Conservation (phyloP, 2,329 filamentous ascomycete species). For the Huntiella bhutanensis region DNA sequence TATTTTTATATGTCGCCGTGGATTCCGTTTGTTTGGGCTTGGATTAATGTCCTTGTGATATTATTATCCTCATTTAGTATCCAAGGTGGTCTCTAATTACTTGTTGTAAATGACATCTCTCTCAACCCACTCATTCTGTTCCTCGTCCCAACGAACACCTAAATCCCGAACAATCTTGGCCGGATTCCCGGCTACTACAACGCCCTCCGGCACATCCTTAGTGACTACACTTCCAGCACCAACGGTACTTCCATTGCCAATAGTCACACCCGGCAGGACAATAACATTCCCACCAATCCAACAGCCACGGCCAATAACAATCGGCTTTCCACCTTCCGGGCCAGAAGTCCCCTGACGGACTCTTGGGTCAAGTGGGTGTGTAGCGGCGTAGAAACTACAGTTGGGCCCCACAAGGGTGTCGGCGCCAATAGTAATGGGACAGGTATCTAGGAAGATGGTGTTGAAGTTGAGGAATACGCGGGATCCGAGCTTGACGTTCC, state of each 20-base stretch:
- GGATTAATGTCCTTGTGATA: slow-evolving; percentile 65
- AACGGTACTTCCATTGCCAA: slow-evolving; percentile 54
- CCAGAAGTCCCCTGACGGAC: slow-evolving; percentile 56
- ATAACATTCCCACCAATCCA: slow-evolving; percentile 57
- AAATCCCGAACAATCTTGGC: slow-evolving; percentile 30
- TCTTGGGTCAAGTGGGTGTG: slow-evolving; percentile 58
- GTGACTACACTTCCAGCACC: slow-evolving; percentile 74
- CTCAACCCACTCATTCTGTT: slow-evolving; percentile 6
- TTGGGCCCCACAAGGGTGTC: slow-evolving; percentile 65
- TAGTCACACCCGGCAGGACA: slow-evolving; percentile 58
- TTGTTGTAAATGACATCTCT: not conserved
- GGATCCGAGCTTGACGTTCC: slow-evolving; percentile 49
- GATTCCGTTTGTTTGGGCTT: slow-evolving; percentile 78
- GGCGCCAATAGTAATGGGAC: slow-evolving; percentile 52
- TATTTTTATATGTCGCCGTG: slow-evolving; percentile 86
- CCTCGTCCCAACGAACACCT: not conserved
- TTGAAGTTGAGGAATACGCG: slow-evolving; percentile 60
- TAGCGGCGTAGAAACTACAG: slow-evolving; percentile 55
- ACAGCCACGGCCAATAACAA: slow-evolving; percentile 62
- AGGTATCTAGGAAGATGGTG: slow-evolving; percentile 60
- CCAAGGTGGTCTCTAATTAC: slow-evolving; percentile 56
- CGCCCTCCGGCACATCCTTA: slow-evolving; percentile 48
- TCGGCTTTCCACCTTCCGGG: slow-evolving; percentile 54
- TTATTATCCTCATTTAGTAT: slow-evolving; percentile 85
- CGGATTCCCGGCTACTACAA: slow-evolving; percentile 48